Evolutionary conservation across 345 rosid species (phyloP), one percentile per base, ranked within the genome.

Genomic region (Sonneratia alba): DNA sequence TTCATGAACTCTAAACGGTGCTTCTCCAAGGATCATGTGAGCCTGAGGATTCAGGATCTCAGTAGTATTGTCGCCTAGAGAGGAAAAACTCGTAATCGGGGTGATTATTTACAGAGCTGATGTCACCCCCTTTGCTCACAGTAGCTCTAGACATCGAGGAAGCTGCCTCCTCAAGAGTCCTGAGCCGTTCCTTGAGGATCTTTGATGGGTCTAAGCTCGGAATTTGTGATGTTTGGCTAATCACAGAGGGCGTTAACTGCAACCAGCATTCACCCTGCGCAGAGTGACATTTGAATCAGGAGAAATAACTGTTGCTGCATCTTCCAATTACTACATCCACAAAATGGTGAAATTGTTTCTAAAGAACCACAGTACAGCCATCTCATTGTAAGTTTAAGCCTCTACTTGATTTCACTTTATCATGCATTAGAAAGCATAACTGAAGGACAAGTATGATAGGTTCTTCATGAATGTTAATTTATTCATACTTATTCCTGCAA

Each of bases 191-290:
- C 76, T 75, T 78, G 59, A 87, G 79, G 71, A 86, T 77, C 62
- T 56, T 67, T n/a, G 78, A 72, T 11, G 81, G 70, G 63, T 71
- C 76, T 67, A 80, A 71, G 66, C 73, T 13, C 15, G 51, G 0
- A 2, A 9, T n/a, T 77, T 72, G 78, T 15, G 67, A 27, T 36
- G 48, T 36, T 47, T 72, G 79, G 67, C 65, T 73, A 24, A 48
- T 32, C 8, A 72, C 61, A 51, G 77, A 74, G 43, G 74, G 77
- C 75, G 78, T 77, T 57, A 73, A 77, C 71, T 79, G 81, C 79
- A 87, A 83, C 90, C 88, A 87, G 78, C 85, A 77, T 80, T 87
- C 90, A 70, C 77, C 77, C 90, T 87, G 83, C 59, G 62, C 78
- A 70, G 48, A 65, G 7, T 43, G 15, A 36, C 4, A 51, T 12